Conservation (phyloP, 371 early-diverging fungal genomes). For the Zychaea mexicana region DNA sequence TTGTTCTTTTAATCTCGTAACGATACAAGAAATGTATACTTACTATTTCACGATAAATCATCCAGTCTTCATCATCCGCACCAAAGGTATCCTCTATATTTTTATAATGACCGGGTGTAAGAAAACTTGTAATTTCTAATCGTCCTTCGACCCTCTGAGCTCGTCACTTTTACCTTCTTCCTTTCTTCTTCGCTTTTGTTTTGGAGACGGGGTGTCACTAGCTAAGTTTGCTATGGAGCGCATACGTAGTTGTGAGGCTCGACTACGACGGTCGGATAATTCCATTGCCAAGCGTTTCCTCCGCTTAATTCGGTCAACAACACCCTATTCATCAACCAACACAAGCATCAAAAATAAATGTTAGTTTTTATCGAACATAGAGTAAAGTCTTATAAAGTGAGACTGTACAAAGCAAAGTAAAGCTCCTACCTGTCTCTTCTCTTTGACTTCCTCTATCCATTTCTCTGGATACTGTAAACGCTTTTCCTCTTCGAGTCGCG, state of each 20-base stretch:
- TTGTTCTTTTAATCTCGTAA: too few relatives aligned
- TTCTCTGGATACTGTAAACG: constrained; percentile 65
- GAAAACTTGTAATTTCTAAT: background rate
- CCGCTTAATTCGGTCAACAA: constrained; percentile 67
- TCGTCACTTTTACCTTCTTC: constrained; percentile 61
- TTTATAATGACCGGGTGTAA: background rate
- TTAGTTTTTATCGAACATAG: background rate
- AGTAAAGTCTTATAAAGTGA: too few relatives aligned
- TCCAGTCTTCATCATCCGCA: constrained; percentile 92
- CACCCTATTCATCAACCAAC: constrained; percentile 20
- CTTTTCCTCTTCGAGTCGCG: constrained; percentile 72
- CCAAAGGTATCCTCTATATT: constrained; percentile 88
- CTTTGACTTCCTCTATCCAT: constrained; percentile 75
- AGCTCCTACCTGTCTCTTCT: constrained; percentile 54
- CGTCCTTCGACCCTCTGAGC: background rate
- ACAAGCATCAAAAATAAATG: background rate
- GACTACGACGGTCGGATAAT: constrained; percentile 83
- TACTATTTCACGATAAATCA: constrained; percentile 87
- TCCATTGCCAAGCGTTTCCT: constrained; percentile 71
- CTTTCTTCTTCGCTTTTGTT: constrained; percentile 55
- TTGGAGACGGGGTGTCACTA: constrained; percentile 55
- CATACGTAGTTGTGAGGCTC: constrained; percentile 86
- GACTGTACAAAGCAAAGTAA: too few relatives aligned
- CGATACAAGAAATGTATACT: constrained; percentile 12
- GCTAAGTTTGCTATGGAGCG: constrained; percentile 83